These are phyloP conservation scores for Saccharata proteae DNA, from an alignment of 2,329 filamentous ascomycete genomes.

Conservation along the genomic window DNA sequence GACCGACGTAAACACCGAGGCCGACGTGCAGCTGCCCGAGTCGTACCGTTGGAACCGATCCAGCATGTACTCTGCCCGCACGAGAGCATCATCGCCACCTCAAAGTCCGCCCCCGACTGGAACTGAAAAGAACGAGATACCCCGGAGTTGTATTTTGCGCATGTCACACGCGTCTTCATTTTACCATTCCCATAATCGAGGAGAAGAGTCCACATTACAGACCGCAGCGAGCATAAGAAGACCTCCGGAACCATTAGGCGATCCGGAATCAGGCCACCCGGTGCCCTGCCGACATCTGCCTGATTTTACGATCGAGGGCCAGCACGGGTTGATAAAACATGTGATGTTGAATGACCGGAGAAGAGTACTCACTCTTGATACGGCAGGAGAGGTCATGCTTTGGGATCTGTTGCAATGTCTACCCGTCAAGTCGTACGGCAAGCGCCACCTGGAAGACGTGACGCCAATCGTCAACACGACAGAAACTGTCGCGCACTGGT, in stretches of 20 bases:
- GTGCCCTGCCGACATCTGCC: constrained; percentile 28
- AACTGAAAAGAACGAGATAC: constrained; percentile 51
- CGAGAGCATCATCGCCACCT: constrained; percentile 29
- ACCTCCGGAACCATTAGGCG: constrained; percentile 42
- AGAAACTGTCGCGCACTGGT: constrained; percentile 91
- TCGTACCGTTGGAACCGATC: constrained; percentile 32
- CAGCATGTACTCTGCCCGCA: constrained; percentile 39
- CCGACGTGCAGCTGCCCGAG: constrained; percentile 50
- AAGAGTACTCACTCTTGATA: constrained; percentile 82
- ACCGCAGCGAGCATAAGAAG: constrained; percentile 41
- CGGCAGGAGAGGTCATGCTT: constrained; percentile 83
- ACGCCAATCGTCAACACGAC: constrained; percentile 74
- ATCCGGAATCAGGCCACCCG: constrained; percentile 39
- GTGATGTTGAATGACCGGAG: constrained; percentile 82
- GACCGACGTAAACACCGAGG: constrained; percentile 71
- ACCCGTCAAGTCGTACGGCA: constrained; percentile 84
- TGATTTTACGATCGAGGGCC: constrained; percentile 65
- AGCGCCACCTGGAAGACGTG: constrained; percentile 86
- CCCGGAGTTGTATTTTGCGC: constrained; percentile 63
- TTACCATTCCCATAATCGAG: constrained; percentile 43
- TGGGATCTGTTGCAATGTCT: constrained; percentile 92
- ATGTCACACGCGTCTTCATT: constrained; percentile 77
- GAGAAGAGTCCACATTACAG: constrained; percentile 44
- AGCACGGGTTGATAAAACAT: constrained; percentile 91
- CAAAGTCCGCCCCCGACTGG: constrained; percentile 21